These are phyloP conservation scores for Porphyrellus sp. DNA, from an alignment of 1,284 basidiomycete species.

Conservation along the genomic window DNA sequence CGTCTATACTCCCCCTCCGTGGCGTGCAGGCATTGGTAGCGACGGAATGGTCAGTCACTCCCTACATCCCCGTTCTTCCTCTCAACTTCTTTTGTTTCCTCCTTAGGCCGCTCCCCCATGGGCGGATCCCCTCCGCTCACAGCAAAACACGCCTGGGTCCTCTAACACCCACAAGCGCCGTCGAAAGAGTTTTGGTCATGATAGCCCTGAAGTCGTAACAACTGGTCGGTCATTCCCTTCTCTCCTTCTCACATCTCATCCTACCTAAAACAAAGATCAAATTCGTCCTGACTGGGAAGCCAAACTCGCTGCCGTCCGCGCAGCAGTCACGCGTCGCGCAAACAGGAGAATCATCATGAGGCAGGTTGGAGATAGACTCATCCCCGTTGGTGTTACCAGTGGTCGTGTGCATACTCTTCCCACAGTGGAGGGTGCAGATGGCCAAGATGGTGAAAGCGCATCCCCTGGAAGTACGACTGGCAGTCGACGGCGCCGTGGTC, in stretches of 20 bases:
- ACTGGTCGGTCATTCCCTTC: conserved; percentile 53
- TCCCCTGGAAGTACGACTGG: conserved; percentile 43
- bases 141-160: conserved; percentile 36
- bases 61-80: conserved; percentile 2
- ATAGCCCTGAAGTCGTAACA: conserved; percentile 86
- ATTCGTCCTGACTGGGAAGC: conserved; percentile 95
- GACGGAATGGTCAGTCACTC: conserved; percentile 57
- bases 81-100: conserved; percentile 10
- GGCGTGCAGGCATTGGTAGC: conserved; percentile 70
- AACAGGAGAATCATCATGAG: conserved; percentile 98
- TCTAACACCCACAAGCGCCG: conserved; percentile 62
- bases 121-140: conserved; percentile 50
- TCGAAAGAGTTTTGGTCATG: conserved; percentile 73
- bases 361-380: conserved; percentile 94
- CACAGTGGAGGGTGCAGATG: conserved; percentile 47
- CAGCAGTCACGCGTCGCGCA: conserved; percentile 84
- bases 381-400: conserved; percentile 93
- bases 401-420: conserved; percentile 67
- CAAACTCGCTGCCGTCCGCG: conserved; percentile 85
- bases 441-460: conserved; percentile 38
- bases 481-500: conserved; percentile 57
- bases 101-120: conserved; percentile 40
- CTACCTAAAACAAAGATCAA: conserved; percentile 57
- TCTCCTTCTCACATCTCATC: conserved; percentile 10
- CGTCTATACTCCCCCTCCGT: conserved; percentile 82